These are phyloP conservation scores for Chlorella sp. DNA, from an alignment of 139 green algal genomes.

Conservation along the genomic window DNA sequence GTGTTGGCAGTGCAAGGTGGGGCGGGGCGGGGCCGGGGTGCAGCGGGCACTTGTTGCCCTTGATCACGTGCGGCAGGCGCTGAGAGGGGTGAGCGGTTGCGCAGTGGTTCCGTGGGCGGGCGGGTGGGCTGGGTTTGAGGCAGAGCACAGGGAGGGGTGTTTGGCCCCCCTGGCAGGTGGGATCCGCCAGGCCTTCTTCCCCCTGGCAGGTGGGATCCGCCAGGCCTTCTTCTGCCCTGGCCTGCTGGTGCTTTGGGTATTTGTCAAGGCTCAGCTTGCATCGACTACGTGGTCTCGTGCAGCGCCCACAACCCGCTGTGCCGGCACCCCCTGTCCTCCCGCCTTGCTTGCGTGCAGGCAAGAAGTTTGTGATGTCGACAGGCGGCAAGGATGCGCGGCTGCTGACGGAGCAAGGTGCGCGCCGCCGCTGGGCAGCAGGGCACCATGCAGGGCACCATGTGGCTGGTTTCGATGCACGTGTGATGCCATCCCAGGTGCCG, in stretches of 20 bases:
- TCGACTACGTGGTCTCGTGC: background rate
- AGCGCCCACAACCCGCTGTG: too few relatives aligned
- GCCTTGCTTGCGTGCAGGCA: constrained; percentile 46
- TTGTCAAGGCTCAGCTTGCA: background rate
- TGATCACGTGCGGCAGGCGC: too few relatives aligned
- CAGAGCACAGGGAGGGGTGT: too few relatives aligned
- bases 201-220: too few relatives aligned
- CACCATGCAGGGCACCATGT: background rate
- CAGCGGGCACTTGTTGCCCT: too few relatives aligned
- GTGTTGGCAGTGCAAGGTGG: too few relatives aligned
- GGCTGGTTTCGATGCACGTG: too few relatives aligned
- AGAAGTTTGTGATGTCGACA: constrained; percentile 78
- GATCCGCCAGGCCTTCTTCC: background rate
- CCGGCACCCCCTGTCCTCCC: background rate
- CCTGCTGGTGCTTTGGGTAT: background rate
- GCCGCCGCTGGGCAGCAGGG: background rate
- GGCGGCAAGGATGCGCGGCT: background rate
- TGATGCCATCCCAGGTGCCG: too few relatives aligned
- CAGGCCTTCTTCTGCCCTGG: background rate
- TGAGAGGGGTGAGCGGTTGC: background rate
- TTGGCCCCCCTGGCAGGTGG: too few relatives aligned
- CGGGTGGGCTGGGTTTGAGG: too few relatives aligned
- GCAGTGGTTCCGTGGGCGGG: too few relatives aligned
- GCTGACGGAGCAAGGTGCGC: constrained; percentile 11
- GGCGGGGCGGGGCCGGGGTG: too few relatives aligned